Percentiles rank a stretch among this genome's conserved stretches.
phyloP scores from a whole-genome alignment of 345 rosid genomes.

The Microcos paniculata region DNA sequence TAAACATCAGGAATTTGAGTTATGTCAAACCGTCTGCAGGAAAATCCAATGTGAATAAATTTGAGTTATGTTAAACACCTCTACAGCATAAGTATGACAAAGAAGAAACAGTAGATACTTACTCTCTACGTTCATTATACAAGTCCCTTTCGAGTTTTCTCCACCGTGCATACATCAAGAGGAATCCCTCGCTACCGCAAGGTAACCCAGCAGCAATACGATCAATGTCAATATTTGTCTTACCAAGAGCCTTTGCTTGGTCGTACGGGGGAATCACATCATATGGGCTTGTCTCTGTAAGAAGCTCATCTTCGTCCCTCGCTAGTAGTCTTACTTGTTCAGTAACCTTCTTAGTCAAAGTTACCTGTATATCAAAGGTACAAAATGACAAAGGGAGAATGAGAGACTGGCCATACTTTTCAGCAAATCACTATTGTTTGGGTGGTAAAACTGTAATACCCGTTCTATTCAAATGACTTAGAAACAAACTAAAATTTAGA shows the following conservation, averaged over 20 bases:
- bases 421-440: slow-evolving; percentile 3
- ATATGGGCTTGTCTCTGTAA: slow-evolving; percentile 61
- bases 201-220: slow-evolving; percentile 99
- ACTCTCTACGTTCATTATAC: slow-evolving; percentile 96
- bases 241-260: slow-evolving; percentile 99
- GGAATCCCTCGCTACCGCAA: slow-evolving; percentile 98
- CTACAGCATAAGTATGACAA: neutral
- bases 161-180: slow-evolving; percentile 99
- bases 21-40: slow-evolving; percentile 87
- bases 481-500: neutral
- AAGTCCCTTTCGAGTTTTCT: slow-evolving; percentile 96
- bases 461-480: neutral
- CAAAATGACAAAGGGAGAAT: neutral
- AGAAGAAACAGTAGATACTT: slow-evolving; percentile 32
- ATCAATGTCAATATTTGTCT: slow-evolving; percentile 90
- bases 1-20: slow-evolving; percentile 99
- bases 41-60: slow-evolving; percentile 30
- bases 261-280: slow-evolving; percentile 85
- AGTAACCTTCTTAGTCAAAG: slow-evolving; percentile 88
- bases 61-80: neutral
- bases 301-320: slow-evolving; percentile 84
- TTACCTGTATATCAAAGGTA: slow-evolving; percentile 44
- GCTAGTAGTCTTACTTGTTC: slow-evolving; percentile 92
- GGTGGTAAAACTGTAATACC: neutral
- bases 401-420: neutral